Conservation (phyloP, 2,329 filamentous ascomycete species). For the Fusarium annulatum region DNA sequence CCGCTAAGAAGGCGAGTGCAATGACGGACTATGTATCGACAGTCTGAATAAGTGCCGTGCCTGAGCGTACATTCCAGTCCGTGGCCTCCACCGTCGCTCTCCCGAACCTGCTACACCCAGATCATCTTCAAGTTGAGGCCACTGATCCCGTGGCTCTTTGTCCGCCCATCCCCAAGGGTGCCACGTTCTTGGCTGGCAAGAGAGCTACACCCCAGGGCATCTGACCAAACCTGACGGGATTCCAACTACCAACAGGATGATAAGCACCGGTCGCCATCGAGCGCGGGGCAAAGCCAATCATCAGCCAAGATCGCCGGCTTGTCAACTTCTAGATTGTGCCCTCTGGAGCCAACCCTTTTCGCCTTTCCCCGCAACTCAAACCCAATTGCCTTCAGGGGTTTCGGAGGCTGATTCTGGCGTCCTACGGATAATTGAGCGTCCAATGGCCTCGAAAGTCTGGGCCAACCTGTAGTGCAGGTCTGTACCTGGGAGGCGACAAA, state of each 20-base stretch:
- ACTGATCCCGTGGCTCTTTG: conserved; percentile 27
- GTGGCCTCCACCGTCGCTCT: neutral
- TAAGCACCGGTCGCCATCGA: conserved; percentile 27
- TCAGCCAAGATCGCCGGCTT: conserved; percentile 22
- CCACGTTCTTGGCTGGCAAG: conserved; percentile 35
- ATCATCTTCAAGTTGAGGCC: neutral
- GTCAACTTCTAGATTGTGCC: conserved; percentile 17
- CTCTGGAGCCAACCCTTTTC: conserved; percentile 2
- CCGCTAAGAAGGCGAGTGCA: neutral
- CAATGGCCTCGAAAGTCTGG: neutral
- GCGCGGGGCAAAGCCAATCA: conserved; percentile 33
- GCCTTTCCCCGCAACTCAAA: conserved; percentile 28
- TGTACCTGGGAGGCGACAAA: conserved; percentile 4
- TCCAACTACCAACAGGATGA: conserved; percentile 8
- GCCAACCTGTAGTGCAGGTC: neutral
- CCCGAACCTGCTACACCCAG: neutral
- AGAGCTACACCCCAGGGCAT: conserved; percentile 24
- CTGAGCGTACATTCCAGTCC: conserved; percentile 24
- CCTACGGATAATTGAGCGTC: neutral
- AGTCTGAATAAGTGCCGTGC: conserved; percentile 4
- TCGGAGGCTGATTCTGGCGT: conserved; percentile 13
- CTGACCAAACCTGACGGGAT: conserved; percentile 23
- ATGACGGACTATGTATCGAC: neutral
- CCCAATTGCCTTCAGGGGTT: conserved; percentile 34
- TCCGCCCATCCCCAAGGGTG: conserved; percentile 12